These are phyloP conservation scores for Nicotiana noctiflora DNA, from an alignment of 257 asterid genomes.

Conservation along the genomic window DNA sequence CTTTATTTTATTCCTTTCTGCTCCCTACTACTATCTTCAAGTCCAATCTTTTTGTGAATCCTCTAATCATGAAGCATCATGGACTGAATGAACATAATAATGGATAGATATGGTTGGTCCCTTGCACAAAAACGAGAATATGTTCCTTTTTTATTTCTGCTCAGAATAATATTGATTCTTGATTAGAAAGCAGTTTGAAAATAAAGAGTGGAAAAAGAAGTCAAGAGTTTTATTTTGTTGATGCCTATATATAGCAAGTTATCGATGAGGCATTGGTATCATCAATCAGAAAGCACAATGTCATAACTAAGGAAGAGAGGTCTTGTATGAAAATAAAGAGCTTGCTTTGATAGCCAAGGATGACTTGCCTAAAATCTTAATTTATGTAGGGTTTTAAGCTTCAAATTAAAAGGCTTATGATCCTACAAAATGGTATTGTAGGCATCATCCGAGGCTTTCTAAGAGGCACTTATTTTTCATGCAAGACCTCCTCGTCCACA, in stretches of 20 bases:
- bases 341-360: constrained; percentile 57
- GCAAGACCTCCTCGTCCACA: constrained; percentile 27
- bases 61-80: background rate
- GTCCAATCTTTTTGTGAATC: background rate
- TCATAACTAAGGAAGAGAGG: constrained; percentile 24
- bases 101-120: constrained; percentile 3
- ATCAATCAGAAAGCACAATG: background rate
- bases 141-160: background rate
- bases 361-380: constrained; percentile 47
- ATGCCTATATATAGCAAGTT: constrained; percentile 3
- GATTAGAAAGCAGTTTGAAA: too few species aligned
- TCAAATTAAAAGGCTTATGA: background rate
- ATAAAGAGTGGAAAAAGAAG: background rate
- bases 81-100: background rate
- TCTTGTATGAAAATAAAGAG: constrained; percentile 41
- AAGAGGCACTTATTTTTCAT: constrained; percentile 34
- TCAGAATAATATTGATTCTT: background rate
- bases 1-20: background rate
- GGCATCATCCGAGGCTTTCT: constrained; percentile 49
- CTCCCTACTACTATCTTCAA: background rate
- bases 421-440: constrained; percentile 3
- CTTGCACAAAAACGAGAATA: constrained; percentile 2
- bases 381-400: background rate
- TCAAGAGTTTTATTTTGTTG: background rate
- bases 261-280: background rate